Evolutionary conservation across 2,329 filamentous ascomycete species (phyloP).

Genomic region (Fusarium cicatricum): DNA sequence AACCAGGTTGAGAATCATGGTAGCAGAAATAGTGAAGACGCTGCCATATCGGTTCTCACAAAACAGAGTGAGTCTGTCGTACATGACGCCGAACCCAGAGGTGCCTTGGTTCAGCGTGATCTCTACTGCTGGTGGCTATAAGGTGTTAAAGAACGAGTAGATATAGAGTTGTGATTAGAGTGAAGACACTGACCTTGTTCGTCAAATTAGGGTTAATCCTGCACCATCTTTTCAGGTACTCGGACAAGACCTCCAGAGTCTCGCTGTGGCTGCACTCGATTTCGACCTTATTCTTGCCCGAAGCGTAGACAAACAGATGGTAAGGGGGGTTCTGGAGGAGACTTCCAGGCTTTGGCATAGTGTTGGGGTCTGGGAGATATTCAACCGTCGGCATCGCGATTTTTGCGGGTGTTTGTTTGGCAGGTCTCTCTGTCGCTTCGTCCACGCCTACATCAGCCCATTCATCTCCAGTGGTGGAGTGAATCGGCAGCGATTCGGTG

Average conservation of each 20-base stretch:
- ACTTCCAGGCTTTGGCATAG: conserved; percentile 57
- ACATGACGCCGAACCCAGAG: conserved; percentile 54
- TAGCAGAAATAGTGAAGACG: conserved; percentile 49
- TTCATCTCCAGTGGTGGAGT: conserved; percentile 47
- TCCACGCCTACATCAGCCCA: conserved; percentile 55
- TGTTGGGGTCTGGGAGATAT: conserved; percentile 52
- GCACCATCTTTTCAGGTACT: conserved; percentile 59
- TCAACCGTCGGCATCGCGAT: conserved; percentile 16
- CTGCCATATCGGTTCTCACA: conserved; percentile 46
- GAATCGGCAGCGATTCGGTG: conserved; percentile 21
- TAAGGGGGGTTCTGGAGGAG: conserved; percentile 58
- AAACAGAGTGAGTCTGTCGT: conserved; percentile 53
- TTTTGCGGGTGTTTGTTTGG: background rate
- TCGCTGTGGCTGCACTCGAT: conserved; percentile 58
- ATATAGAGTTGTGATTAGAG: background rate
- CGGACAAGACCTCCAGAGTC: conserved; percentile 54
- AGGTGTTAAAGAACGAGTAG: background rate
- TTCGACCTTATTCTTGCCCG: conserved; percentile 46
- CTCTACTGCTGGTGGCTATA: conserved; percentile 53
- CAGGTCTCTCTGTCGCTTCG: conserved; percentile 17
- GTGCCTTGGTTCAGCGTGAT: conserved; percentile 54
- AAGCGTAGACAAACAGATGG: conserved; percentile 51
- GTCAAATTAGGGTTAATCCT: conserved; percentile 52
- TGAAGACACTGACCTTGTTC: conserved; percentile 42
- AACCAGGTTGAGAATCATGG: conserved; percentile 55